Conservation (phyloP, 2,329 filamentous ascomycete species). For the Pseudopyrenochaeta lycopersici region DNA sequence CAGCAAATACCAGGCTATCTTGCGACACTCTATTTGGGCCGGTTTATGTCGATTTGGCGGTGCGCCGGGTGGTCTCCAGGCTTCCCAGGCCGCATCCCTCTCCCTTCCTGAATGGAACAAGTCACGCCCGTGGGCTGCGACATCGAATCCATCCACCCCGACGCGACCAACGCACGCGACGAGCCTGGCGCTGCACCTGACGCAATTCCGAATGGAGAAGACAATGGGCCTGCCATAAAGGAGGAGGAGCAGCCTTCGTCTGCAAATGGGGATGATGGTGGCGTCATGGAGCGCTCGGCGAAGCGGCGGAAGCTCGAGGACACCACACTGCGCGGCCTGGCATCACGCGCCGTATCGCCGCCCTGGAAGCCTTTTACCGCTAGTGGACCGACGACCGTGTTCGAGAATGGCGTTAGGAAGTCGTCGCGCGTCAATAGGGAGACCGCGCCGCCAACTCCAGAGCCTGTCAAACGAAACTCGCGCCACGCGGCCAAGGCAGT, state of each 20-base stretch:
- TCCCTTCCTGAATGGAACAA: slow-evolving; percentile 43
- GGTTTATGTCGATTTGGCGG: slow-evolving; percentile 41
- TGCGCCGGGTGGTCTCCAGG: slow-evolving; percentile 43
- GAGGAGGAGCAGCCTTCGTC: slow-evolving; percentile 27
- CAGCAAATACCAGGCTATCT: slow-evolving; percentile 22
- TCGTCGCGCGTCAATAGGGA: slow-evolving; percentile 65
- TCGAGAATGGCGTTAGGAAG: slow-evolving; percentile 69
- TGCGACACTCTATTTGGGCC: slow-evolving; percentile 32
- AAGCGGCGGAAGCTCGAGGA: slow-evolving; percentile 70
- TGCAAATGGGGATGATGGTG: slow-evolving; percentile 31
- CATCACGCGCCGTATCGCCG: slow-evolving; percentile 71
- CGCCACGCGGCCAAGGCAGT: slow-evolving; percentile 34
- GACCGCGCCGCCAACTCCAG: slow-evolving; percentile 56
- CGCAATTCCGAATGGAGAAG: slow-evolving; percentile 15
- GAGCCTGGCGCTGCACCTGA: slow-evolving; percentile 25
- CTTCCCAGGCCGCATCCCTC: slow-evolving; percentile 36
- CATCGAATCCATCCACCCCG: slow-evolving; percentile 36
- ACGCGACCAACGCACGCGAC: slow-evolving; percentile 28
- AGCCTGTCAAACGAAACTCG: slow-evolving; percentile 50
- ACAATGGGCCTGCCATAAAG: slow-evolving; percentile 40
- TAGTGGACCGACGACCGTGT: slow-evolving; percentile 87
- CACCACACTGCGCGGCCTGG: slow-evolving; percentile 42
- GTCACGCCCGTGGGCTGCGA: slow-evolving; percentile 43
- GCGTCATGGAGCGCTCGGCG: slow-evolving; percentile 45
- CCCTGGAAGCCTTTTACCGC: slow-evolving; percentile 90